Conservation (phyloP, 2,329 filamentous ascomycete genomes). For the Aspergillus aculeatus region DNA sequence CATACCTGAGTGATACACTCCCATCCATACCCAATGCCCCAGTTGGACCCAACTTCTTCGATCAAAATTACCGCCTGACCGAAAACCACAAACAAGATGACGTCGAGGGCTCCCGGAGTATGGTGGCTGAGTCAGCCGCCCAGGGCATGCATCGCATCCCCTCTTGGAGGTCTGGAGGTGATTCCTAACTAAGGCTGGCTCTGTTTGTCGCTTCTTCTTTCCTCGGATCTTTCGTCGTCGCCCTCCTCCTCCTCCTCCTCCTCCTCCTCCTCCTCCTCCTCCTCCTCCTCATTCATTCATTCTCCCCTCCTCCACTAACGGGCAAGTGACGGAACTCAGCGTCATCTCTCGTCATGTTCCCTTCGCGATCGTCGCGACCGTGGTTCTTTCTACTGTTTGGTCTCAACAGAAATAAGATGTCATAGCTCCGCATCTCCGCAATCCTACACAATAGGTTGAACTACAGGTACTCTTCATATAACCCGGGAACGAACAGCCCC, state of each 20-base stretch:
- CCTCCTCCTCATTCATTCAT: background rate
- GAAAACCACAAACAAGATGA: background rate
- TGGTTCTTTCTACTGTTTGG: too few relatives aligned
- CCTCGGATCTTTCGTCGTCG: background rate
- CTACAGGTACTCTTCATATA: background rate
- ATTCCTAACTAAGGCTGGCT: background rate
- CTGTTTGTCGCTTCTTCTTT: background rate
- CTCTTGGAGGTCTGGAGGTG: too few relatives aligned
- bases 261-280: too few relatives aligned
- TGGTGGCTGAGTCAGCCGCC: background rate
- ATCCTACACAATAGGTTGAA: background rate
- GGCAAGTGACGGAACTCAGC: background rate
- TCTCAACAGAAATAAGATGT: background rate
- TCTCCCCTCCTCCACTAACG: background rate
- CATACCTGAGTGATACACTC: background rate
- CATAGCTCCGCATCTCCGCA: background rate
- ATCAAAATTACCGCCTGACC: background rate
- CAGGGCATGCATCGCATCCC: background rate
- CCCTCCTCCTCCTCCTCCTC: background rate
- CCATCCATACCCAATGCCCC: background rate
- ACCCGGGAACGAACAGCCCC: background rate
- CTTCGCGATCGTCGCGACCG: background rate
- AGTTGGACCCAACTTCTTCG: background rate
- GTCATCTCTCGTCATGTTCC: constrained; percentile 3
- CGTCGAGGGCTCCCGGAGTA: background rate